Base-by-base conservation (phyloP, 495 filamentous ascomycete genomes). In the Penicillium ucsense region DNA sequence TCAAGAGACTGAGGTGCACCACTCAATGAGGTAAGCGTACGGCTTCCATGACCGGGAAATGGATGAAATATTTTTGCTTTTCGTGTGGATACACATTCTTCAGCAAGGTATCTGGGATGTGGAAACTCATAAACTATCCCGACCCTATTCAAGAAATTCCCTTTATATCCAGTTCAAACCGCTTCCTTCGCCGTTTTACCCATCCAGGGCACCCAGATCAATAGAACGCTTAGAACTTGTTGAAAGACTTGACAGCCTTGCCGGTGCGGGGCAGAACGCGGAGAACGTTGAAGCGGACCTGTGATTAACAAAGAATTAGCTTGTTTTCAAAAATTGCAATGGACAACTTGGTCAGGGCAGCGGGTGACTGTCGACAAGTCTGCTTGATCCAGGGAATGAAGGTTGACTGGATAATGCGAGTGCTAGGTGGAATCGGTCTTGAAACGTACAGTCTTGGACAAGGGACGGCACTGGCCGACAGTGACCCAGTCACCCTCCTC, bases 261-360 rank as follows among this genome's bases (percentile, higher is more conserved):
- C 91, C 90, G 54, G 90, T 95, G 67, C 87, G 82, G 66, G 92
- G 92, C 60, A 95, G 85, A 52, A 97, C 92, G 63, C 91, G 89
- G 63, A 98, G 85, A 63, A 91, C 86, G 78, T 99, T 99, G 88
- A 99, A 99, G 58, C 92, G 92, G 57, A 98, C 87, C 90, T 96
- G 48, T 48, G 40, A 45, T 29, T 43, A 28, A 37, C 32, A 46
- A 8, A 36, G 35, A 52, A 53, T 67, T 56, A 66, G 60, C 37
- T 20, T 20, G 20, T 20, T 20, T 20, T 20, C 32, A 44, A 11
- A 5, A 32, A 38, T 51, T 43, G 41, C 9, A 31, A 3, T 12
- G 34, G 43, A 29, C 20, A 20, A 2, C 20, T 20, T 20, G 20
- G 20, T 20, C 20, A 20, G 20, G 20, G 2, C 20, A 20, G 20